Base-by-base conservation (phyloP, 768 basidiomycete genomes). In the Flagelloscypha sp. region DNA sequence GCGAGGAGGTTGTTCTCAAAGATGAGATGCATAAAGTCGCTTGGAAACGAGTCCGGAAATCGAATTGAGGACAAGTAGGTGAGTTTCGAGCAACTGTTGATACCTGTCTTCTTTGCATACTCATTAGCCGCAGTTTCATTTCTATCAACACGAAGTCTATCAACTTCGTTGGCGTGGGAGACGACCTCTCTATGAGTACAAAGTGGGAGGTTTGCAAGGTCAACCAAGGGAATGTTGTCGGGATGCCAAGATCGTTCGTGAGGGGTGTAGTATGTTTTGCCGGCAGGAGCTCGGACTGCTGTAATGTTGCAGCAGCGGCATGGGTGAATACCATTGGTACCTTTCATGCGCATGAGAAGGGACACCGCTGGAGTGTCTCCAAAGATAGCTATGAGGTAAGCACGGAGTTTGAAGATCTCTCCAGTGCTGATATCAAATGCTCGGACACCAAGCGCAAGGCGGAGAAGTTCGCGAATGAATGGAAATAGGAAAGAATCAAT, bases 1-100 rank as follows among this genome's bases (percentile, higher is more conserved):
- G 62, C 66, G 15, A 44, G 48, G 18, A 68, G 41, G 1, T 68
- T 30, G 40, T 73, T 73, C 40, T 68, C 66, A 44, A 49, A 63
- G 16, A 72, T 49, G 0, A 68, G 53, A 34, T 75, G 70, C 63
- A 73, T 70, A 49, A 70, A 66, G 33, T 74, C 68, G 40, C 62
- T 60, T 0, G 67, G 68, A 15, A 68, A 64, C 10, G 62, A 62
- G 3, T 13, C 1, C 1, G 70, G 61, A 41, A 67, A 62, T 5
- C 48, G 47, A 15, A 68, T 38, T 0, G 58, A 64, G 1, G 45
- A 33, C 1, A 68, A 52, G 10, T 18, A 9, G 7, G 40, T 37
- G 15, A 68, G 55, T 0, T 62, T 23, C 3, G 66, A 45, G 11
- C 50, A 19, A 6, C 54, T 57, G 17, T 59, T 60, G 39, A 64